These are phyloP conservation scores for Hirsutella thompsonii DNA, from an alignment of 2,329 filamentous ascomycete genomes.

Conservation along the genomic window DNA sequence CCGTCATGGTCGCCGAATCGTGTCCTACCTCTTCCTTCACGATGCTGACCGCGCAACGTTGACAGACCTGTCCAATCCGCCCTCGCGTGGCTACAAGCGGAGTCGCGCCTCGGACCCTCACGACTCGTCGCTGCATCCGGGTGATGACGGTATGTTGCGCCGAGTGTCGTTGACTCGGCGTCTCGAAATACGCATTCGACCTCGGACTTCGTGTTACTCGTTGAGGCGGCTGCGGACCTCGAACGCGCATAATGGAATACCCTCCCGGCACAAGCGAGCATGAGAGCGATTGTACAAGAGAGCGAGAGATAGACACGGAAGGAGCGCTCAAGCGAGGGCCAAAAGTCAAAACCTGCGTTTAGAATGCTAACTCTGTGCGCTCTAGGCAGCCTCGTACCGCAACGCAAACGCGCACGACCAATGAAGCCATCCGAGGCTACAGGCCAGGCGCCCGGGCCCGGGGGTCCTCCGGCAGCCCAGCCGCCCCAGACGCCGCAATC, in stretches of 20 bases:
- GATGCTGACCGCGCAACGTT: constrained; percentile 13
- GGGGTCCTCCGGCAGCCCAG: constrained; percentile 22
- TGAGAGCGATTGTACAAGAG: background rate
- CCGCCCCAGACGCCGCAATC: constrained; percentile 44
- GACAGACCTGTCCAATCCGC: constrained; percentile 37
- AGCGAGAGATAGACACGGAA: background rate
- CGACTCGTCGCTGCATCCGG: constrained; percentile 33
- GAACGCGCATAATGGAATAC: too few species aligned
- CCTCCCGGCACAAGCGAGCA: background rate
- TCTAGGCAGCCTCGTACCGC: constrained; percentile 34
- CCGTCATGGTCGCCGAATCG: constrained; percentile 3
- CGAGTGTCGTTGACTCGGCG: constrained; percentile 5
- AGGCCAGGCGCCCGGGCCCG: constrained; percentile 35
- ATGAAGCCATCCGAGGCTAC: constrained; percentile 51
- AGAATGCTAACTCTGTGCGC: background rate
- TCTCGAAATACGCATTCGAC: constrained; percentile 2
- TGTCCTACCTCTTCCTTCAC: constrained; percentile 1
- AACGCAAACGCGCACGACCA: constrained; percentile 43
- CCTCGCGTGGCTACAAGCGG: constrained; percentile 62
- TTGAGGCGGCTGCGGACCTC: too few species aligned
- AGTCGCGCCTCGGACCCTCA: constrained; percentile 62
- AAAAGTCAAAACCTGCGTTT: background rate
- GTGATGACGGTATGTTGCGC: constrained; percentile 61
- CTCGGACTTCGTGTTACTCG: too few species aligned
- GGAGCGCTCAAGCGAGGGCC: background rate